Evolutionary conservation across 176 grass and related monocot genomes (phyloP).

Genomic region (Oryza punctata): DNA sequence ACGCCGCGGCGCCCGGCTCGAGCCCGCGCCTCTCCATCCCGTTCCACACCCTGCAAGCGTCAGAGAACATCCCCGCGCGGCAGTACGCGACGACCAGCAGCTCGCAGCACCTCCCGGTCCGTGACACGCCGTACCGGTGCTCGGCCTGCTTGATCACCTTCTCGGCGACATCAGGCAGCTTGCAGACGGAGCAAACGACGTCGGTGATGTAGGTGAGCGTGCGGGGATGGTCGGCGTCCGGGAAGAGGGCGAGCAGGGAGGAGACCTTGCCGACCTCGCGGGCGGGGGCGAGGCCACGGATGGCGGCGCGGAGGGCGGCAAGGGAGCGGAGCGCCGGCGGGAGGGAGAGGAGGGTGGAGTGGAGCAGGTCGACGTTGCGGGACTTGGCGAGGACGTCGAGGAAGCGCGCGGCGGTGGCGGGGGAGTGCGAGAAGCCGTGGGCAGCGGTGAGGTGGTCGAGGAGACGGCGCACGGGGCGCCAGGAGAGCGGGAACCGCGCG

Average conservation of each 20-base stretch:
- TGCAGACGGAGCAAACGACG: constrained; percentile 55
- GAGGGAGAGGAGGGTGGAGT: constrained; percentile 50
- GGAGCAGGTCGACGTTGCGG: constrained; percentile 65
- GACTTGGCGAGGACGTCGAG: constrained; percentile 67
- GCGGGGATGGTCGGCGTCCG: constrained; percentile 18
- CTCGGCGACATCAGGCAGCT: constrained; percentile 67
- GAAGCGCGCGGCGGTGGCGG: constrained; percentile 57
- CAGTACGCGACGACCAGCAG: constrained; percentile 67
- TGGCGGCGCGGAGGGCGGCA: constrained; percentile 45
- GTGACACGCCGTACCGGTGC: constrained; percentile 52
- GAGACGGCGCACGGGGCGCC: constrained; percentile 77
- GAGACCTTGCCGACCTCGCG: constrained; percentile 66
- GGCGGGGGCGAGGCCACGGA: constrained; percentile 47
- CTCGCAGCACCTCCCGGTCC: constrained; percentile 45
- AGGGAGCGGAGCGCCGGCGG: constrained; percentile 37
- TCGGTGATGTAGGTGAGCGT: constrained; percentile 47
- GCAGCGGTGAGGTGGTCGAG: constrained; percentile 58
- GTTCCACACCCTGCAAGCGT: constrained; percentile 76
- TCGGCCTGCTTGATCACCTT: constrained; percentile 55
- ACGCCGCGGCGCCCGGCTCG: constrained; percentile 52
- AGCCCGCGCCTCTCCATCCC: constrained; percentile 48
- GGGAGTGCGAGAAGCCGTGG: constrained; percentile 67
- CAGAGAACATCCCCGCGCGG: constrained; percentile 52
- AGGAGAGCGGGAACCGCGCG: constrained; percentile 65
- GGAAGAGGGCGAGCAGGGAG: constrained; percentile 55